Conservation (phyloP, 768 basidiomycete genomes). For the Galerina marginata region DNA sequence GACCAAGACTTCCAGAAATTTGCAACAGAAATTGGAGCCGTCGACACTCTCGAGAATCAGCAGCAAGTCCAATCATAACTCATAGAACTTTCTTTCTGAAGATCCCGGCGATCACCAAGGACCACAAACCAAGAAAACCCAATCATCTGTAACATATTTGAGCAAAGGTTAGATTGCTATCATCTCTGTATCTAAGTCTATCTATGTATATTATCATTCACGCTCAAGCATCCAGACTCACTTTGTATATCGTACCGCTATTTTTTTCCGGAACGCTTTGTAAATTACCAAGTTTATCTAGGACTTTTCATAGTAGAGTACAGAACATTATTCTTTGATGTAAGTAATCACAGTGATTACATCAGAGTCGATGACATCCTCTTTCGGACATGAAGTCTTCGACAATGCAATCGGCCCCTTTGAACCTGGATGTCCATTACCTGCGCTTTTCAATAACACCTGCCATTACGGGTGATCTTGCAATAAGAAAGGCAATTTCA, state of each 20-base stretch:
- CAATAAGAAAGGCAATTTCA: slow-evolving; percentile 59
- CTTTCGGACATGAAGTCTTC: not conserved
- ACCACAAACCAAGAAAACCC: not conserved
- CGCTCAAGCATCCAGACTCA: not conserved
- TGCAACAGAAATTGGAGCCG: slow-evolving; percentile 27
- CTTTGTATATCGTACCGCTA: not conserved
- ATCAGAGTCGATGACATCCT: not conserved
- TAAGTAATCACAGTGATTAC: not conserved
- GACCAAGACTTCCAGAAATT: slow-evolving; percentile 36
- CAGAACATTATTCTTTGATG: too few species aligned
- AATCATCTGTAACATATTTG: slow-evolving; percentile 14
- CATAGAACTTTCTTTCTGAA: not conserved
- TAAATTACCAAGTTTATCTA: too few species aligned
- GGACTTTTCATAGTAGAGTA: too few species aligned
- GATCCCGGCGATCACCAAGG: slow-evolving; percentile 16
- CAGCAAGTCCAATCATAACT: not conserved
- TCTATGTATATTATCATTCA: slow-evolving; percentile 11
- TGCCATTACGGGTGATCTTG: slow-evolving; percentile 44
- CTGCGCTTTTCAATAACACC: slow-evolving; percentile 50
- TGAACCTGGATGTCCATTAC: slow-evolving; percentile 44
- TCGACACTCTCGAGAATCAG: slow-evolving; percentile 11
- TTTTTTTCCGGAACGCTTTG: too few species aligned
- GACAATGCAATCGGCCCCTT: slow-evolving; percentile 25
- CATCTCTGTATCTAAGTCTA: slow-evolving; percentile 12
- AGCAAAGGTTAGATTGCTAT: not conserved